phyloP scores from a whole-genome alignment of 257 asterid species.

The Petrea volubilis region DNA sequence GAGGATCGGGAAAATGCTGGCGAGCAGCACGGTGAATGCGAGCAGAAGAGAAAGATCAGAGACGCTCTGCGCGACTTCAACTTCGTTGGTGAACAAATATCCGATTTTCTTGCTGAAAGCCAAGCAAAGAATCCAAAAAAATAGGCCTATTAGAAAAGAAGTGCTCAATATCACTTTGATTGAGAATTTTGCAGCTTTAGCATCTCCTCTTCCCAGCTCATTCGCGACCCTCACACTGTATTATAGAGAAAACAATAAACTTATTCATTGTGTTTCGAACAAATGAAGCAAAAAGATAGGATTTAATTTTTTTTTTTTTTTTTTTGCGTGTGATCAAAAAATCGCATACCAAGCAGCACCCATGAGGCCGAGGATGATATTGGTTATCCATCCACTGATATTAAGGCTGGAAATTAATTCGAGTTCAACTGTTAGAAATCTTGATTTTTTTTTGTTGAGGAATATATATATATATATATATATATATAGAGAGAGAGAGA shows the following conservation, averaged over 20 bases:
- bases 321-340: not conserved
- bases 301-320: too few species aligned
- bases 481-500: too few species aligned
- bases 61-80: slow-evolving; percentile 41
- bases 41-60: slow-evolving; percentile 50
- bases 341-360: slow-evolving; percentile 63
- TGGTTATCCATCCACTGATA: slow-evolving; percentile 52
- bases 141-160: slow-evolving; percentile 39
- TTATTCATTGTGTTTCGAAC: not conserved
- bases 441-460: not conserved
- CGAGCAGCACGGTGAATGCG: slow-evolving; percentile 51
- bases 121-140: slow-evolving; percentile 43
- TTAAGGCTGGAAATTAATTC: slow-evolving; percentile 48
- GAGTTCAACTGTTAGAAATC: not conserved
- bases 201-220: slow-evolving; percentile 68
- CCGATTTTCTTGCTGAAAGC: slow-evolving; percentile 45
- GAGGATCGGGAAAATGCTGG: slow-evolving; percentile 54
- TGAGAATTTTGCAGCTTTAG: slow-evolving; percentile 56
- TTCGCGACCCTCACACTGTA: slow-evolving; percentile 64
- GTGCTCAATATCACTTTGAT: slow-evolving; percentile 48
- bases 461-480: too few species aligned
- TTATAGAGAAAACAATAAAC: not conserved
- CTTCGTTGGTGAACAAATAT: slow-evolving; percentile 48
- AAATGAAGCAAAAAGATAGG: not conserved
- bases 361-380: slow-evolving; percentile 58